Percentiles rank a stretch among this genome's conserved stretches.
Conservation (phyloP, 139 green algal species). For the Spirogloea muscicola region DNA sequence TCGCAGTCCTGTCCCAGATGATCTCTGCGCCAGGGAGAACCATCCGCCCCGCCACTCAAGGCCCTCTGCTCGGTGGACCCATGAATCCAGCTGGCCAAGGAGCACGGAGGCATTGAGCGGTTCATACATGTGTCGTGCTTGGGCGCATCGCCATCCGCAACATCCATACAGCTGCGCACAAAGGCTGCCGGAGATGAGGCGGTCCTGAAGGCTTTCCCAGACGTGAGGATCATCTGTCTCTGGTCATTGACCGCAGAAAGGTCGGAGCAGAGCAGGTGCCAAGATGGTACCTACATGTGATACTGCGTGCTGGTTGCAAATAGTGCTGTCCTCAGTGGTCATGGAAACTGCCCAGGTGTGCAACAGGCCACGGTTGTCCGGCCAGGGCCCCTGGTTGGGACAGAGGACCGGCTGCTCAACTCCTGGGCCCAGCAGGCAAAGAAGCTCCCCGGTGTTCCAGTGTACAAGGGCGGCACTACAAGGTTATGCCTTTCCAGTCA, state of each 20-base stretch:
- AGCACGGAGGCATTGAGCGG: slow-evolving; percentile 33
- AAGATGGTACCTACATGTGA: no score
- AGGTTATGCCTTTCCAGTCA: slow-evolving; percentile 27
- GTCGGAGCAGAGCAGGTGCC: no score
- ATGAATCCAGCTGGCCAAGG: slow-evolving; percentile 23
- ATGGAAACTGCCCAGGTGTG: not conserved
- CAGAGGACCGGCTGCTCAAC: slow-evolving; percentile 91
- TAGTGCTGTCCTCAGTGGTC: no score
- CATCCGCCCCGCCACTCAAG: no score
- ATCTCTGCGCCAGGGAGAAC: no score
- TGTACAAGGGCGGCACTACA: slow-evolving; percentile 69
- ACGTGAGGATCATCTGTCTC: no score
- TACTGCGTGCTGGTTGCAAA: no score
- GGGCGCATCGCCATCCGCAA: slow-evolving; percentile 60
- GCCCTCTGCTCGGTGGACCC: no score
- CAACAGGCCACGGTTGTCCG: slow-evolving; percentile 62
- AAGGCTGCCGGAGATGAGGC: slow-evolving; percentile 64
- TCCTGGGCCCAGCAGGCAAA: slow-evolving; percentile 64
- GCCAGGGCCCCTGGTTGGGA: slow-evolving; percentile 73
- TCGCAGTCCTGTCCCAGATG: no score
- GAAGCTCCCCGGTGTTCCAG: slow-evolving; percentile 60
- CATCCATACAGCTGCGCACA: slow-evolving; percentile 65
- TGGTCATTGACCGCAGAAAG: no score
- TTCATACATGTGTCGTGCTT: slow-evolving; percentile 56
- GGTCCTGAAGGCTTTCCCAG: slow-evolving; percentile 33